Conservation (phyloP, 1,284 basidiomycete species). For the Volvariella volvacea region DNA sequence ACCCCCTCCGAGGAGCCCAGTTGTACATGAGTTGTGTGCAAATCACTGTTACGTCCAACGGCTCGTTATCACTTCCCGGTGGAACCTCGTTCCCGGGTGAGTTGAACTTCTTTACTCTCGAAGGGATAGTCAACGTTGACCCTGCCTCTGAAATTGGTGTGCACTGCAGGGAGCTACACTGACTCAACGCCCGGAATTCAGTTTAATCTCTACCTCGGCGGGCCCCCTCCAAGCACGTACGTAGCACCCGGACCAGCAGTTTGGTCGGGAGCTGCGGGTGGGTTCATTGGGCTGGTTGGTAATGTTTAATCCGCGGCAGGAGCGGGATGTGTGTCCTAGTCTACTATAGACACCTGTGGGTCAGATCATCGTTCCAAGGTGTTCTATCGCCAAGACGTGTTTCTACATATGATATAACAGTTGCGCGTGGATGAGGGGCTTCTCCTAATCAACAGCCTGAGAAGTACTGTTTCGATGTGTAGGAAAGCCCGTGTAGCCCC, state of each 20-base stretch:
- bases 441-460: no score
- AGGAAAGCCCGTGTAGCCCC: no score
- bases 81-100: constrained; percentile 22
- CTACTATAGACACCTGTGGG: no score
- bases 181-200: constrained; percentile 22
- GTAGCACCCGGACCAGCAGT: constrained; percentile 21
- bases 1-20: constrained; percentile 23
- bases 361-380: no score
- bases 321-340: no score
- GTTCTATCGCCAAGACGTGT: no score
- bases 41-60: constrained; percentile 19
- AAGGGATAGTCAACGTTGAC: no score
- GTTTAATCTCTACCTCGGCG: constrained; percentile 24
- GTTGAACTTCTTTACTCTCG: not conserved
- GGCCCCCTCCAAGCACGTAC: constrained; percentile 15
- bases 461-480: no score
- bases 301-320: no score
- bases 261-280: constrained; percentile 20
- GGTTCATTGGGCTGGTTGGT: constrained; percentile 11
- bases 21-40: constrained; percentile 27
- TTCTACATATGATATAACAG: no score
- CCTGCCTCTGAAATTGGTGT: no score
- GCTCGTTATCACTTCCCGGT: constrained; percentile 18
- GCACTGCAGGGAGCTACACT: constrained; percentile 22
- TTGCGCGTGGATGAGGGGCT: no score